Evolutionary conservation across 1,284 basidiomycete genomes (phyloP), one percentile per base, ranked within the genome.

Genomic region (Cronartium ribicola): DNA sequence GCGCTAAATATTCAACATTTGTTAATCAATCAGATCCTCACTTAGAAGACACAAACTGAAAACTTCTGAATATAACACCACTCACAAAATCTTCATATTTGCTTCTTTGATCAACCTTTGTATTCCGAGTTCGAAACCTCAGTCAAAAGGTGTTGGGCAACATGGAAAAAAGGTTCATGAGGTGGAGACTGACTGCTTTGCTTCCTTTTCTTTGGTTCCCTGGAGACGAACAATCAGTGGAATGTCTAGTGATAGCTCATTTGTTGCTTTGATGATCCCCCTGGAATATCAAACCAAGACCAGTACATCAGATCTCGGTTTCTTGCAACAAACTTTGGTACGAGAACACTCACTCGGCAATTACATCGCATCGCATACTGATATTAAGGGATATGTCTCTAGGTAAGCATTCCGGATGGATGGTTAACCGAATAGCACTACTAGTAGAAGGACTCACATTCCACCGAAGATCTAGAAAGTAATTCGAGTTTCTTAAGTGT

Each of bases 241-340:
- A 77, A 98, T 90, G 17, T 82, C 86, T 75, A 99, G 84, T 66
- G 88, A 83, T 55, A 99, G 86, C 81, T 98, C 94, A 83, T 92
- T 91, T 63, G 94, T 93, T 36, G 95, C 95, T 81, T 92, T 93
- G 85, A 99, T 98, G 81, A 98, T 95, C 82, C 95, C 95, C 83
- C 77, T 78, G 75, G 10, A 55, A 79, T 94, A 94, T 80, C 93
- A 91, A 66, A 66, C 48, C 66, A 37, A 22, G 41, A 39, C 7
- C 48, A 20, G 5, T 41, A 11, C 20, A 55, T 17, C 61, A 20
- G 13, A 60, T 10, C 66, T 8, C 0, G 7, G 17, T 51, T 36
- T 8, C 44, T 51, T 40, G 6, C 37, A 17, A 14, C 44, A 8
- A 61, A 29, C 8, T n/a, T 13, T 4, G 5, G 43, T 29, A 44